Base-by-base conservation (phyloP, 192 early-diverging fungal genomes). In the Dimargaris cristalligena region DNA sequence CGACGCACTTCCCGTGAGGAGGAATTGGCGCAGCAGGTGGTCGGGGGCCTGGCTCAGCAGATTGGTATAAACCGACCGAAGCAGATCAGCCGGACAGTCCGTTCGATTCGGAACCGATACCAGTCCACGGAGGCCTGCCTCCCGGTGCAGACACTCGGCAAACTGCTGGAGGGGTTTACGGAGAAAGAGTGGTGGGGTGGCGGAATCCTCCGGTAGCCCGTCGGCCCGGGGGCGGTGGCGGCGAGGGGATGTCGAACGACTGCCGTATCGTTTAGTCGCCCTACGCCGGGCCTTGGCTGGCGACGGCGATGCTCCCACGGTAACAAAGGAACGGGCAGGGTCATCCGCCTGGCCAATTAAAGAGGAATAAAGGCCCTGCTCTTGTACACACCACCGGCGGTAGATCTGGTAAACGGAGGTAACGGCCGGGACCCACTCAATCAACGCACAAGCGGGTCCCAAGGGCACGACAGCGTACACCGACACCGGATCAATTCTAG, bases 351-450 rank as follows among this genome's bases (percentile, higher is more conserved):
- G 18, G 41, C 18, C 41, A 51, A 23, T 11, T 51, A 26, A 22
- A 9, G 10, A 23, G 49, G n/a, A 14, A 22, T 18, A 22, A 8
- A 57, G 14, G 14, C 9, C 14, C 18, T 29, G 30, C 18, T 35
- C 11, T 23, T 57, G 55, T 8, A 14, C 6, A 34, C 32, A 57
- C 34, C 30, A 35, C 14, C 34, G 56, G 11, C 34, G 1, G 34
- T 58, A 68, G 8, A 70, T 45, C 31, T 66, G 38, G 65, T 87
- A 96, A 16, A 96, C 56, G 0, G 82, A 81, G 0, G 77, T 75
- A 8, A 84, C 80, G 61, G 79, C 74, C 18, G 89, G 82, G 6
- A 98, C 86, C 80, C 91, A 94, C 63, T 94, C 81, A 47, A 94
- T 91, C 76, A 96, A 83, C 1, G 92, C 94, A n/a, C 82, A 87